Base-by-base conservation (phyloP, 352 stramenopile genomes). In the Phytophthora idaei region DNA sequence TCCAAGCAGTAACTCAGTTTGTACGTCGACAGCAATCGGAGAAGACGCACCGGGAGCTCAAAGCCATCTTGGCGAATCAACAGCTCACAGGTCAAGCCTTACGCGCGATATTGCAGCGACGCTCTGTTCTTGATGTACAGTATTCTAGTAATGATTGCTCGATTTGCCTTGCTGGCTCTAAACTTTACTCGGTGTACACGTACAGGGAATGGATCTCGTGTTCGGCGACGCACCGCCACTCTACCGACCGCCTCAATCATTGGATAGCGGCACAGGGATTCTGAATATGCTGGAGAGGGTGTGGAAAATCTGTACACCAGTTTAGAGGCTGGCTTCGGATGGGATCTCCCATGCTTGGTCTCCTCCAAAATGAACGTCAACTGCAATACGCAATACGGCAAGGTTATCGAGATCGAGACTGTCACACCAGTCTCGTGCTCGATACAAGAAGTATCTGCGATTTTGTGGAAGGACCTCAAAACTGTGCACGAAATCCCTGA, bases 371-470 rank as follows among this genome's bases (percentile, higher is more conserved):
- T 71, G 49, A 60, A 62, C 8, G 57, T 67, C 21, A 62, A 62
- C 12, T 7, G 25, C 46, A 62, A 67, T 37, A 67, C 57, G 6
- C 64, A 67, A 31, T 61, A 67, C 28, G 64, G 57, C 34, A 67
- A 71, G 29, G 41, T 67, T 32, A 58, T 71, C 31, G 64, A 71
- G 51, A 67, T 71, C 2, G 57, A 67, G 50, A 62, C 64, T 5
- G 44, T 67, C 12, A 71, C 64, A 37, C 64, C 57, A 1, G 8
- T 67, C 3, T 36, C 44, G 5, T 71, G 64, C 27, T 71, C 64
- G 8, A 61, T 67, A 29, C 41, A 58, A 52, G 49, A 71, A 57
- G 64, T 57, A 21, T 28, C 25, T 29, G 34, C 49, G 17, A n/a
- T 62, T 11, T 61, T 71, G 34, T 62, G 49, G 64, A 66, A 71